These are phyloP conservation scores for Tremellales sp. DNA, from an alignment of 1,284 basidiomycete species.

Conservation along the genomic window DNA sequence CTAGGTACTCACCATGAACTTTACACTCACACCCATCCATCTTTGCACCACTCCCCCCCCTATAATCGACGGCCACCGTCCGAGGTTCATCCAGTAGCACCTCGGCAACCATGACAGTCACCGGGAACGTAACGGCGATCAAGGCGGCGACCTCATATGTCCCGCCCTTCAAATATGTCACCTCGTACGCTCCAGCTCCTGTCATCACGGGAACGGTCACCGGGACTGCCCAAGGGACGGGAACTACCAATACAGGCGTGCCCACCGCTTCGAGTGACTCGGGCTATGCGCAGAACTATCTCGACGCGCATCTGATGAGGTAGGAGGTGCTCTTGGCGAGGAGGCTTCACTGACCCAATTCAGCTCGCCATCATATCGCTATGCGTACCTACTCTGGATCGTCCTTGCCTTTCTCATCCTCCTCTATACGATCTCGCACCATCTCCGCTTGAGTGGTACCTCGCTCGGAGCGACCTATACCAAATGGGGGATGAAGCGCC, in stretches of 20 bases:
- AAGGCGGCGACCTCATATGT: slow-evolving; percentile 27
- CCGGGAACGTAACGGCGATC: slow-evolving; percentile 25
- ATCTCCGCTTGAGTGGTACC: slow-evolving; percentile 37
- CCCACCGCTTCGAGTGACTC: slow-evolving; percentile 27
- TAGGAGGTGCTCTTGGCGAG: slow-evolving; percentile 18
- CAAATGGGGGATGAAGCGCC: slow-evolving; percentile 37
- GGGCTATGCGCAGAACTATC: slow-evolving; percentile 40
- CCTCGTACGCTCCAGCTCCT: slow-evolving; percentile 26
- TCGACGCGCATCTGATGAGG: slow-evolving; percentile 45
- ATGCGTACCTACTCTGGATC: slow-evolving; percentile 45
- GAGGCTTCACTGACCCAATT: neutral
- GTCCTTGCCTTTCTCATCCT: slow-evolving; percentile 31
- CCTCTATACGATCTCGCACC: slow-evolving; percentile 39
- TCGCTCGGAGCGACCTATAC: slow-evolving; percentile 34
- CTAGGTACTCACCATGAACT: too few species aligned
- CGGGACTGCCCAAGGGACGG: slow-evolving; percentile 10
- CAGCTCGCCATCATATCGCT: slow-evolving; percentile 43
- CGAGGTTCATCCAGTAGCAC: neutral
- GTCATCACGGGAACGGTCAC: slow-evolving; percentile 33
- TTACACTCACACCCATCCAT: neutral
- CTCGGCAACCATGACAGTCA: slow-evolving; percentile 28
- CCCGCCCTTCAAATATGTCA: slow-evolving; percentile 36
- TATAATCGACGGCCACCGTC: neutral
- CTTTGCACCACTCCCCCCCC: neutral
- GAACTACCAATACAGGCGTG: slow-evolving; percentile 27